phyloP scores from a whole-genome alignment of 169 alveolate species.

The Plasmodium knowlesi region DNA sequence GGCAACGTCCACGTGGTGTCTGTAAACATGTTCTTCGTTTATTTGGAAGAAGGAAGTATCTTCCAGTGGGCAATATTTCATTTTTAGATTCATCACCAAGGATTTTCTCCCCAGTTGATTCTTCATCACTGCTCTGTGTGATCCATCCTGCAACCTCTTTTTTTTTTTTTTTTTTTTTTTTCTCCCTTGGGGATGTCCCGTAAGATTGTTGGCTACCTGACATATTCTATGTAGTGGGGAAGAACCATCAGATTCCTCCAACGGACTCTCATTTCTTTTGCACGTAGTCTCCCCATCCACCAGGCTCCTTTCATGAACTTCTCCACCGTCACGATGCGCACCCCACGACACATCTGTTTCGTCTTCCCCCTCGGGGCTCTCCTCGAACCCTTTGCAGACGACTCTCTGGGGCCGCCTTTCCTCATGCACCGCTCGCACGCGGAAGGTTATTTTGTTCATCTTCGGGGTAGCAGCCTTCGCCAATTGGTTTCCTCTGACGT shows the following conservation, averaged over 20 bases:
- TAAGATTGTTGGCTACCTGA: background rate
- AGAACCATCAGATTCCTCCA: background rate
- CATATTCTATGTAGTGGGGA: background rate
- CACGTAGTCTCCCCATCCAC: background rate
- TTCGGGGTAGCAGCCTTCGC: background rate
- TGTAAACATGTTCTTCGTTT: conserved; percentile 22
- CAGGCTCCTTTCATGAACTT: background rate
- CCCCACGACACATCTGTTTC: background rate
- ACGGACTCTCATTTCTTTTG: background rate
- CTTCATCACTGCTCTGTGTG: background rate
- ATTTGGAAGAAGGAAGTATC: conserved; percentile 20
- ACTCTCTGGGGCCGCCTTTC: background rate
- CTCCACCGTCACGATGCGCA: background rate
- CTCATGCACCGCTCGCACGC: background rate
- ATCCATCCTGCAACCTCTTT: no score
- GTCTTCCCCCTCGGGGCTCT: background rate
- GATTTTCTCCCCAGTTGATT: background rate
- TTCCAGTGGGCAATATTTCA: background rate
- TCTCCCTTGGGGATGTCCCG: background rate
- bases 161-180: background rate
- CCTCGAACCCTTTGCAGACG: background rate
- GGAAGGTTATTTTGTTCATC: background rate
- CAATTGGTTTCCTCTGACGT: background rate
- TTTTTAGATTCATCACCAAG: background rate
- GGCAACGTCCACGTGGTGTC: conserved; percentile 8